Conservation (phyloP, 2,329 filamentous ascomycete genomes). For the Trichophaea hybrida region DNA sequence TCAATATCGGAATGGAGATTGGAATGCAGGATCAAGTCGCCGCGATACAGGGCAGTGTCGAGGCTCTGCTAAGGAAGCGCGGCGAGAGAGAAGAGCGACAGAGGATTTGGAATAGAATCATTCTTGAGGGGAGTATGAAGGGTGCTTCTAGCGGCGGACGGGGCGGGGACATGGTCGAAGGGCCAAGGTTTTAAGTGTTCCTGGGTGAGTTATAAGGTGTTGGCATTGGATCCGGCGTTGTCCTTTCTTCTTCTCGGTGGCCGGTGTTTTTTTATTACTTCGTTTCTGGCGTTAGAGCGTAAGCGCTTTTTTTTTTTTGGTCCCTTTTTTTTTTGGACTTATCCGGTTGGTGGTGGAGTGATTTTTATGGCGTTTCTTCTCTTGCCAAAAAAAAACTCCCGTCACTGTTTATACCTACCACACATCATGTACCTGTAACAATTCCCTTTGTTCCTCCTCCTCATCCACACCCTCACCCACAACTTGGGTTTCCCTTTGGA, state of each 20-base stretch:
- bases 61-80: constrained; percentile 49
- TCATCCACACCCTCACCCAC: too few species aligned
- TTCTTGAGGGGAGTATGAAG: constrained; percentile 15
- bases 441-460: too few species aligned
- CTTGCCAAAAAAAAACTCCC: too few species aligned
- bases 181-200: constrained; percentile 1
- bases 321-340: not conserved
- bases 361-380: not conserved
- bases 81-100: constrained; percentile 32
- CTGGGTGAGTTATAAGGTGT: not conserved
- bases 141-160: not conserved
- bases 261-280: not conserved
- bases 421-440: not conserved
- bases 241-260: not conserved
- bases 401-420: not conserved
- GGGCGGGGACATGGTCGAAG: not conserved
- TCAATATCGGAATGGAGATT: constrained; percentile 23
- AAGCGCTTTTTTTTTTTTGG: not conserved
- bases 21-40: constrained; percentile 44
- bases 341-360: not conserved
- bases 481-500: too few species aligned
- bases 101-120: constrained; percentile 18
- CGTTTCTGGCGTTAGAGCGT: not conserved
- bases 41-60: constrained; percentile 55
- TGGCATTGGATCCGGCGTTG: not conserved